Conservation (phyloP, 2,329 filamentous ascomycete genomes). For the Talaromyces sp. region DNA sequence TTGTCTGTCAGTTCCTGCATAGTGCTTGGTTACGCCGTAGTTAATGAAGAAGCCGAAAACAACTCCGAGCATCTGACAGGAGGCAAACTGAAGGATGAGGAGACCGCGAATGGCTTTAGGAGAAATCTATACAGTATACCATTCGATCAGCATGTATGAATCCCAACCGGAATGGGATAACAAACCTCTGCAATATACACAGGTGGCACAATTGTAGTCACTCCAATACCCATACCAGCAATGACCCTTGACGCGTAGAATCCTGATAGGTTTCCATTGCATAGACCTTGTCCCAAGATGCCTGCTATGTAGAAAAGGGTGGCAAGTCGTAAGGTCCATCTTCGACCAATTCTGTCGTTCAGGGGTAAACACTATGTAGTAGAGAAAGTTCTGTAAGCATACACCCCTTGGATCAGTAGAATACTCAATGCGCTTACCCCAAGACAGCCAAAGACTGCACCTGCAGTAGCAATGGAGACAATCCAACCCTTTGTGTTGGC, state of each 20-base stretch:
- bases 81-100: slow-evolving; percentile 26
- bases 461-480: not conserved
- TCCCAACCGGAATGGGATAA: not conserved
- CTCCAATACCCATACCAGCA: slow-evolving; percentile 38
- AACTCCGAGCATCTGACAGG: not conserved
- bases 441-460: not conserved
- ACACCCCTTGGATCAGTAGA: not conserved
- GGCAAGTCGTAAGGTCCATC: slow-evolving; percentile 42
- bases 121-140: slow-evolving; percentile 25
- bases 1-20: slow-evolving; percentile 22
- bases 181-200: slow-evolving; percentile 37
- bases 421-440: not conserved
- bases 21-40: slow-evolving; percentile 32
- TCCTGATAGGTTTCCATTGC: slow-evolving; percentile 18
- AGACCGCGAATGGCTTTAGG: slow-evolving; percentile 23
- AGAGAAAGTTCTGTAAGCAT: not conserved
- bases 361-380: not conserved
- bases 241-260: slow-evolving; percentile 40
- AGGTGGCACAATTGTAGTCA: slow-evolving; percentile 36
- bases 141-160: too few relatives aligned
- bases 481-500: not conserved
- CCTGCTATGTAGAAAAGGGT: slow-evolving; percentile 25
- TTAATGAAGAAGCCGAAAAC: slow-evolving; percentile 28
- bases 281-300: slow-evolving; percentile 19
- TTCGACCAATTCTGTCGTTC: slow-evolving; percentile 38